These are phyloP conservation scores for Talaromyces proteolyticus DNA, from an alignment of 495 filamentous ascomycete species.

Conservation along the genomic window DNA sequence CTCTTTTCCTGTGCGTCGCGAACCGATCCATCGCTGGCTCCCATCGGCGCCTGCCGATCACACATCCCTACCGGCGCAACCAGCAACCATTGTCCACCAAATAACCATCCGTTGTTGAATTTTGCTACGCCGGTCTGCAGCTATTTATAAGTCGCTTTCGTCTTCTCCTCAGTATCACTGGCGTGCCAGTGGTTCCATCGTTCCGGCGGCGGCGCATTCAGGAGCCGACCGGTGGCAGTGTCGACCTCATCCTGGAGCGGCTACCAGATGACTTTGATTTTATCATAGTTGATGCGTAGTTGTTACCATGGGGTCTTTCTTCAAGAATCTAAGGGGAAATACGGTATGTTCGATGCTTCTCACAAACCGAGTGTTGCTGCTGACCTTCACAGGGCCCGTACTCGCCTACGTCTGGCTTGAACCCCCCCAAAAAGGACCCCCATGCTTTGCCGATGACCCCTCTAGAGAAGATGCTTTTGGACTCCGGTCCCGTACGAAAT, in stretches of 20 bases:
- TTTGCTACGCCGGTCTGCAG: too few species aligned
- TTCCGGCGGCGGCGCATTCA: background rate
- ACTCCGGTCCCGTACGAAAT: conserved; percentile 67
- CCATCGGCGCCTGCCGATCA: background rate
- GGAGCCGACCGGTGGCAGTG: background rate
- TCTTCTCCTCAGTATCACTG: too few species aligned
- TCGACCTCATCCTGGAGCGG: background rate
- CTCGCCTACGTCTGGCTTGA: conserved; percentile 32
- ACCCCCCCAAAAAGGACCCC: conserved; percentile 65
- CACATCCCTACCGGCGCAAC: background rate
- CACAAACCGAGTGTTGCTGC: conserved; percentile 6
- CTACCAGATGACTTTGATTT: background rate
- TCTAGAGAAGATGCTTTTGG: conserved; percentile 74
- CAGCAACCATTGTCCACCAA: too few species aligned
- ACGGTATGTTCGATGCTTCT: conserved; percentile 23
- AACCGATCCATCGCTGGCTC: background rate
- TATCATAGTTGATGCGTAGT: background rate
- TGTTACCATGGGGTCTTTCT: conserved; percentile 33
- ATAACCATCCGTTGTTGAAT: too few species aligned
- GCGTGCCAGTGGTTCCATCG: too few species aligned
- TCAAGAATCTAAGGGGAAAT: conserved; percentile 34
- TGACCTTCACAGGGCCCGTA: conserved; percentile 30
- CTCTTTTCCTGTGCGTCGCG: too few species aligned
- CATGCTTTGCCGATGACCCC: conserved; percentile 64
- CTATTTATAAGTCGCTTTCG: too few species aligned